Evolutionary conservation across 306 rosid genomes (phyloP).

Genomic region (Castanospermum australe): DNA sequence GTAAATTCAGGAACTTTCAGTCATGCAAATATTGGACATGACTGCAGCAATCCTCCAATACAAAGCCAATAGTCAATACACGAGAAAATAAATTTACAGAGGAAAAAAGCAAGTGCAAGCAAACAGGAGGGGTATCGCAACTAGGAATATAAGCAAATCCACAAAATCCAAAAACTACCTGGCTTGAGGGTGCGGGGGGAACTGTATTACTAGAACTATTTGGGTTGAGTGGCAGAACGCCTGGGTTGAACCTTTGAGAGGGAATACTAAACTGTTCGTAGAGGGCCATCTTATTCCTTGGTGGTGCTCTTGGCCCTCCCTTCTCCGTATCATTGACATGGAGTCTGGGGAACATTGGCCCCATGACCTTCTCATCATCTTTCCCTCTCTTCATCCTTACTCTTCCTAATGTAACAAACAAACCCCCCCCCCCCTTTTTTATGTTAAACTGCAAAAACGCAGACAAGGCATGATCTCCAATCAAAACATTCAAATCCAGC

Average conservation of each 20-base stretch:
- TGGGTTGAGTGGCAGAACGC: conserved; percentile 40
- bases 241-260: conserved; percentile 63
- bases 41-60: background rate
- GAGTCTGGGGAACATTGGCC: conserved; percentile 94
- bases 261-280: conserved; percentile 93
- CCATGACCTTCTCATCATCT: conserved; percentile 78
- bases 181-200: conserved; percentile 57
- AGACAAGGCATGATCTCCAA: conserved; percentile 19
- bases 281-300: conserved; percentile 99
- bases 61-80: no score
- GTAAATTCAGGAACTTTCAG: background rate
- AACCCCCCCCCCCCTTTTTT: background rate
- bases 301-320: conserved; percentile 99
- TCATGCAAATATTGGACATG: background rate
- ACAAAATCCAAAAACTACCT: conserved; percentile 46
- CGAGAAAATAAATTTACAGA: background rate
- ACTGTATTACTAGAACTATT: conserved; percentile 33
- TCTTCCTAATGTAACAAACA: conserved; percentile 29
- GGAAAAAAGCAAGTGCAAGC: no score
- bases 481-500: conserved; percentile 22
- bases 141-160: background rate
- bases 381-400: conserved; percentile 70
- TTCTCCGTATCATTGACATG: conserved; percentile 88
- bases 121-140: background rate
- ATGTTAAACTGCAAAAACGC: conserved; percentile 10